Conservation (phyloP, 805 yeast species). For the Candida vartiovaarae region DNA sequence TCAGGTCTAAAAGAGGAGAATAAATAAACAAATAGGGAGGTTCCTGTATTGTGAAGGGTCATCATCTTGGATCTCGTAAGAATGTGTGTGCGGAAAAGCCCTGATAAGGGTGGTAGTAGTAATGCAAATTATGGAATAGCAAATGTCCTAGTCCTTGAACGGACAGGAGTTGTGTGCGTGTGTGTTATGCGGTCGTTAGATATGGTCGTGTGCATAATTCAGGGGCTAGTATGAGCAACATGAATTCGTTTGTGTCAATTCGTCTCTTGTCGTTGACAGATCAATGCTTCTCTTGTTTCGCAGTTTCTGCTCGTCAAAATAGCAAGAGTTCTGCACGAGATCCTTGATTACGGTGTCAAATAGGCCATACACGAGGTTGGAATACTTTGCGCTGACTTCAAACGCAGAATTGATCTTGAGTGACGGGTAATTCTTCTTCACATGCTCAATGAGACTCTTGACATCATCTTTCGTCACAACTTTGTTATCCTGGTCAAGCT, state of each 20-base stretch:
- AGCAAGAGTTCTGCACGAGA: slow-evolving; percentile 33
- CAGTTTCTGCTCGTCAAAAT: slow-evolving; percentile 25
- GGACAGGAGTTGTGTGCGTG: no score
- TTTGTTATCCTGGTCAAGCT: slow-evolving; percentile 31
- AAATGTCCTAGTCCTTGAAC: no score
- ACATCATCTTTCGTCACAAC: slow-evolving; percentile 35
- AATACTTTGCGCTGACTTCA: slow-evolving; percentile 41
- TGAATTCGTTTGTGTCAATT: slow-evolving; percentile 14
- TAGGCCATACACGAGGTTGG: slow-evolving; percentile 30
- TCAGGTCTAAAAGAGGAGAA: slow-evolving; percentile 9
- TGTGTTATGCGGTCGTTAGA: no score
- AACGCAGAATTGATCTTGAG: slow-evolving; percentile 34
- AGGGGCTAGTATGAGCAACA: slow-evolving; percentile 19
- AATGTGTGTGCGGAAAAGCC: no score
- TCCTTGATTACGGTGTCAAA: slow-evolving; percentile 33
- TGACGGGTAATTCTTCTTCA: slow-evolving; percentile 24
- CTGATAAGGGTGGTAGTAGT: background rate
- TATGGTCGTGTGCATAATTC: background rate
- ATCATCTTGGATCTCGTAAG: no score
- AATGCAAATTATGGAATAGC: background rate
- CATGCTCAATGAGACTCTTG: slow-evolving; percentile 24
- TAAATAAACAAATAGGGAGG: no score
- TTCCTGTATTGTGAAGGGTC: no score
- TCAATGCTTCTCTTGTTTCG: slow-evolving; percentile 24
- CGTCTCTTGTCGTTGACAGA: slow-evolving; percentile 20